phyloP scores from a whole-genome alignment of 768 basidiomycete genomes.

The Suillus variegatus region DNA sequence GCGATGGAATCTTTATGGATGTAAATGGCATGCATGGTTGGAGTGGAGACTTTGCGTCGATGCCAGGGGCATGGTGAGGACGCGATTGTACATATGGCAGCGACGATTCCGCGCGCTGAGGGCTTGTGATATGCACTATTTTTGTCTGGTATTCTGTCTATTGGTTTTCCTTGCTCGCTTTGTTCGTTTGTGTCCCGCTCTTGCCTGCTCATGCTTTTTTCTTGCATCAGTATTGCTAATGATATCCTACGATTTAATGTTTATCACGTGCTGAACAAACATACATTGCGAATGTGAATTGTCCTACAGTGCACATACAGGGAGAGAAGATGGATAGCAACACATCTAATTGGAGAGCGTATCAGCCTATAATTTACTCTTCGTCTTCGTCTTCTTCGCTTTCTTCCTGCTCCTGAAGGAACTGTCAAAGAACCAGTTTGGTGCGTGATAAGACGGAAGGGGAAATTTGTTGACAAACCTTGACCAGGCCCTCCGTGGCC shows the following conservation, averaged over 20 bases:
- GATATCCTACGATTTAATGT: background rate
- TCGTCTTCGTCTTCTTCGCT: slow-evolving; percentile 70
- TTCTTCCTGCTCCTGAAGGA: slow-evolving; percentile 85
- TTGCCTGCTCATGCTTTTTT: slow-evolving; percentile 3
- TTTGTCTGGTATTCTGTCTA: background rate
- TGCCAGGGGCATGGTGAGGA: slow-evolving; percentile 84
- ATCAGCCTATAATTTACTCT: slow-evolving; percentile 16
- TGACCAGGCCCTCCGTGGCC: slow-evolving; percentile 83
- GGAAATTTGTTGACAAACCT: slow-evolving; percentile 47
- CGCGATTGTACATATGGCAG: slow-evolving; percentile 7
- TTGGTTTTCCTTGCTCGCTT: background rate
- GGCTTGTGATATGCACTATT: background rate
- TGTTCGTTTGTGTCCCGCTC: background rate
- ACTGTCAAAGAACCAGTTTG: slow-evolving; percentile 54
- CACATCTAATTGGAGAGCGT: background rate
- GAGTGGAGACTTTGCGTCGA: slow-evolving; percentile 71
- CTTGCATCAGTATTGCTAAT: slow-evolving; percentile 4
- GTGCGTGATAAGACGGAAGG: slow-evolving; percentile 3
- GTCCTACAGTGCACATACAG: background rate
- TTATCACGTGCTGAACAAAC: slow-evolving; percentile 7
- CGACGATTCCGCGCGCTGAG: background rate
- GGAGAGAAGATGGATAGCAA: background rate
- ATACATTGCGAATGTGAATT: slow-evolving; percentile 4
- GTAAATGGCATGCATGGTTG: slow-evolving; percentile 71
- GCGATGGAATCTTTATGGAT: slow-evolving; percentile 87